Conservation (phyloP, 1,284 basidiomycete species). For the Trichosporon inkin region DNA sequence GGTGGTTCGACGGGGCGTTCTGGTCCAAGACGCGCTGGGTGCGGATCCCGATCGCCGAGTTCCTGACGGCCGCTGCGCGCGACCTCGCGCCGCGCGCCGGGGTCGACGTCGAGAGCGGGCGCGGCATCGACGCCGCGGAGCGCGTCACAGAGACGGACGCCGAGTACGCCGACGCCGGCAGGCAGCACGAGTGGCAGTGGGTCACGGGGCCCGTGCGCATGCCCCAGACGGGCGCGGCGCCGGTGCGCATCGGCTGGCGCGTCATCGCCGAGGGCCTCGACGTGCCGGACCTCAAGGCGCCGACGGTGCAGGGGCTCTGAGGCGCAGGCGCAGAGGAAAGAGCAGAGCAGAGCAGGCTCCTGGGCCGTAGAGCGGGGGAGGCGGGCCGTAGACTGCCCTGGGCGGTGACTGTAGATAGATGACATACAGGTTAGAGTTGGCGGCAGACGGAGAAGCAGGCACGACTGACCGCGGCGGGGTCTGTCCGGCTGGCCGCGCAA, state of each 20-base stretch:
- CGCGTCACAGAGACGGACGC: neutral
- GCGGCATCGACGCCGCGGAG: neutral
- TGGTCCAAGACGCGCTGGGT: conserved; percentile 43
- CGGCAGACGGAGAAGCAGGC: no score
- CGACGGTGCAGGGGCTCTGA: conserved; percentile 10
- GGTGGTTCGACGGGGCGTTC: conserved; percentile 72
- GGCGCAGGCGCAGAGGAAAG: no score
- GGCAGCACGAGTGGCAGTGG: conserved; percentile 12
- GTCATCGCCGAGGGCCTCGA: conserved; percentile 6
- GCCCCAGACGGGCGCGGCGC: conserved; percentile 15
- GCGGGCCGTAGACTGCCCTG: no score
- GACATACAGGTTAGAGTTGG: no score
- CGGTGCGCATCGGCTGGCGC: conserved; percentile 16
- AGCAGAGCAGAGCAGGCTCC: no score
- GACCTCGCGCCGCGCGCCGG: conserved; percentile 12
- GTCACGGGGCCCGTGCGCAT: conserved; percentile 7
- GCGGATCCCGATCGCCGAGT: conserved; percentile 42
- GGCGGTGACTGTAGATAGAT: no score
- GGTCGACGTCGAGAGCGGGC: neutral
- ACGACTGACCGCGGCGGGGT: no score
- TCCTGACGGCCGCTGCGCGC: conserved; percentile 32
- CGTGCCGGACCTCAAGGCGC: neutral
- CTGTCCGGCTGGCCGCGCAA: no score
- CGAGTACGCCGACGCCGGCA: neutral
- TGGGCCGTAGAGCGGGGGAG: no score